Percentiles rank a stretch among this genome's conserved stretches.
Conservation (phyloP, 2,329 filamentous ascomycete species). For the Myriosclerotinia scirpicola region DNA sequence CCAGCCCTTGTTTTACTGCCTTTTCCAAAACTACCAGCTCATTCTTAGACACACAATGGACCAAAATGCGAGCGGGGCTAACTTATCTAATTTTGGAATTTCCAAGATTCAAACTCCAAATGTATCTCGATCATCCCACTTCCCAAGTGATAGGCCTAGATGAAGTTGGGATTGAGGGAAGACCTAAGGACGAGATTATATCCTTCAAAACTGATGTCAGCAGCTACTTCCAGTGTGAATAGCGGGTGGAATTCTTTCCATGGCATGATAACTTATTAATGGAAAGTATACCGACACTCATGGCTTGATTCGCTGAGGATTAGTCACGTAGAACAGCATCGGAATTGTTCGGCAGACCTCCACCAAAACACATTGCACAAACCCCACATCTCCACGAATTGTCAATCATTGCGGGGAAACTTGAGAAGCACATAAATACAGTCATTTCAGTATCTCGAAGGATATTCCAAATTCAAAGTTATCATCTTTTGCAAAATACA, state of each 20-base stretch:
- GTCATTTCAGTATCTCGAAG: neutral
- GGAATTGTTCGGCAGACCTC: neutral
- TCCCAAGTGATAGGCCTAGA: neutral
- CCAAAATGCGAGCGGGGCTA: neutral
- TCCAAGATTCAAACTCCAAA: neutral
- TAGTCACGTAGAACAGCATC: neutral
- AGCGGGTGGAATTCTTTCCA: neutral
- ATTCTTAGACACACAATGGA: neutral
- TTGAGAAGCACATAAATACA: neutral
- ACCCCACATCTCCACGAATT: constrained; percentile 3
- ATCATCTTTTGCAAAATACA: neutral
- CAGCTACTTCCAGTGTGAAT: neutral
- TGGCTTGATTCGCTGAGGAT: neutral
- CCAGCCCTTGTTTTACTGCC: too few relatives aligned
- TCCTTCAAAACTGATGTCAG: neutral
- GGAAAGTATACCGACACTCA: neutral
- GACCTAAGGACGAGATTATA: neutral
- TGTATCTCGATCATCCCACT: neutral
- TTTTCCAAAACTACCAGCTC: neutral
- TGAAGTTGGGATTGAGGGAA: neutral
- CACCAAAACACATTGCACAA: neutral
- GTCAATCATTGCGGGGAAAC: neutral
- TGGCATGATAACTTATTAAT: neutral
- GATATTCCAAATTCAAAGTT: neutral
- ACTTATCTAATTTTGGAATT: neutral